Percentiles rank a stretch among this genome's conserved stretches.
These are phyloP conservation scores for Erythrobasidium yunnanense DNA, from an alignment of 768 basidiomycete species.

Conservation along the genomic window DNA sequence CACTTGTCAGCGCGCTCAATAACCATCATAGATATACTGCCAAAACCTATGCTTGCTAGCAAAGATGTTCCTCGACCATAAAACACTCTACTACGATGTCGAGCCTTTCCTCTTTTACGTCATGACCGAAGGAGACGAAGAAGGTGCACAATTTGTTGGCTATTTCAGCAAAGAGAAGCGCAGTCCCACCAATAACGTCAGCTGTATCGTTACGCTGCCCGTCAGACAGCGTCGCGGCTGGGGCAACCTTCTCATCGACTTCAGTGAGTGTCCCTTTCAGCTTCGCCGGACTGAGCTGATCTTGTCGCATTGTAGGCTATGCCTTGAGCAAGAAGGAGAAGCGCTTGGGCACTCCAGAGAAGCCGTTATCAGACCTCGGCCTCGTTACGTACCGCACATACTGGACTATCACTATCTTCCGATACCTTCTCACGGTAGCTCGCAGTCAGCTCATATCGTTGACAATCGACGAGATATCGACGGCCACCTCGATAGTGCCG, in stretches of 20 bases:
- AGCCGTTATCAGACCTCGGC: constrained; percentile 84
- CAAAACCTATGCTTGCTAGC: constrained; percentile 94
- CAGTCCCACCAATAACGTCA: constrained; percentile 89
- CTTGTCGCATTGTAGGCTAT: constrained; percentile 55
- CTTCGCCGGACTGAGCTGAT: neutral
- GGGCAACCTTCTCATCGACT: constrained; percentile 94
- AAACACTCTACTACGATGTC: constrained; percentile 96
- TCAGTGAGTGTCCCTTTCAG: constrained; percentile 61
- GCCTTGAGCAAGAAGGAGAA: constrained; percentile 89
- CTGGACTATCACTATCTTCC: constrained; percentile 80
- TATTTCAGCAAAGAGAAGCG: constrained; percentile 99
- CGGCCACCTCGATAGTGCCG: constrained; percentile 74
- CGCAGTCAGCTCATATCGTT: constrained; percentile 47
- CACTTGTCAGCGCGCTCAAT: neutral
- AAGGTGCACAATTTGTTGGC: constrained; percentile 86
- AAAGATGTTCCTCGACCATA: constrained; percentile 98
- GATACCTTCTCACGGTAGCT: constrained; percentile 57
- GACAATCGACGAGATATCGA: constrained; percentile 56
- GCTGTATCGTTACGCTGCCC: constrained; percentile 98
- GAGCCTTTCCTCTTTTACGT: constrained; percentile 99
- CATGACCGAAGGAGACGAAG: constrained; percentile 74
- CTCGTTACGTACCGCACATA: constrained; percentile 89
- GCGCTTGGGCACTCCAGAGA: constrained; percentile 82
- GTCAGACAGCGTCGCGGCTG: constrained; percentile 88
- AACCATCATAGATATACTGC: constrained; percentile 68